These are phyloP conservation scores for Trametes versicolor DNA, from an alignment of 1,284 basidiomycete genomes.

Conservation along the genomic window DNA sequence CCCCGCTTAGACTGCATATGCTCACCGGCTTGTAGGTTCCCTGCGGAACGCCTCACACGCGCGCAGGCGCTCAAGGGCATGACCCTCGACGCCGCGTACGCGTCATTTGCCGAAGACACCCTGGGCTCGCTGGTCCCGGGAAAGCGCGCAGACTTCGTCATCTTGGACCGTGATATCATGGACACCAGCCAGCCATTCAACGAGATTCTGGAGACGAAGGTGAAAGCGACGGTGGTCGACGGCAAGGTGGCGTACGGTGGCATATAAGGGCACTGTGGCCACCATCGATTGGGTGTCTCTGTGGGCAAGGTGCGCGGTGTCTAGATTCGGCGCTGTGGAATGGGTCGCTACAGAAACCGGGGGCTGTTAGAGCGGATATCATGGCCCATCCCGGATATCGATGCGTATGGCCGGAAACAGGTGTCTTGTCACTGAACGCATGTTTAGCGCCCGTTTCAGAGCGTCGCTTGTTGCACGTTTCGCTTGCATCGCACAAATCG, in stretches of 20 bases:
- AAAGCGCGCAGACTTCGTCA: slow-evolving; percentile 88
- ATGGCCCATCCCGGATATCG: too few relatives aligned
- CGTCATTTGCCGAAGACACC: slow-evolving; percentile 79
- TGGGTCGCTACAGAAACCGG: background rate
- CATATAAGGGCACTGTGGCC: slow-evolving; percentile 30
- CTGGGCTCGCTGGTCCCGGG: slow-evolving; percentile 77
- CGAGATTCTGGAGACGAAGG: slow-evolving; percentile 66
- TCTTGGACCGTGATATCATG: slow-evolving; percentile 86
- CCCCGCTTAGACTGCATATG: background rate
- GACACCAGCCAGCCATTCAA: slow-evolving; percentile 54
- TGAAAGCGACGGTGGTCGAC: slow-evolving; percentile 75
- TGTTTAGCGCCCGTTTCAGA: too few relatives aligned
- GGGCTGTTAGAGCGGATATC: background rate
- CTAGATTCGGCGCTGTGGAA: background rate
- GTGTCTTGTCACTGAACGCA: too few relatives aligned
- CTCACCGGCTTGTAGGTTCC: slow-evolving; percentile 60
- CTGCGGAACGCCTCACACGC: slow-evolving; percentile 76
- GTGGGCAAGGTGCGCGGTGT: too few relatives aligned
- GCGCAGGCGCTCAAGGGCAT: slow-evolving; percentile 84
- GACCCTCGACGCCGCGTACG: slow-evolving; percentile 89
- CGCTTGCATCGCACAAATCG: too few relatives aligned
- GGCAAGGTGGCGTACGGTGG: slow-evolving; percentile 76
- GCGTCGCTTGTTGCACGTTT: too few relatives aligned
- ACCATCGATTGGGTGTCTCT: background rate
- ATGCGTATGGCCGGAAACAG: too few relatives aligned